Percentiles rank a stretch among this genome's conserved stretches.
Conservation (phyloP, 306 rosid species). For the Arachis hypogaea region DNA sequence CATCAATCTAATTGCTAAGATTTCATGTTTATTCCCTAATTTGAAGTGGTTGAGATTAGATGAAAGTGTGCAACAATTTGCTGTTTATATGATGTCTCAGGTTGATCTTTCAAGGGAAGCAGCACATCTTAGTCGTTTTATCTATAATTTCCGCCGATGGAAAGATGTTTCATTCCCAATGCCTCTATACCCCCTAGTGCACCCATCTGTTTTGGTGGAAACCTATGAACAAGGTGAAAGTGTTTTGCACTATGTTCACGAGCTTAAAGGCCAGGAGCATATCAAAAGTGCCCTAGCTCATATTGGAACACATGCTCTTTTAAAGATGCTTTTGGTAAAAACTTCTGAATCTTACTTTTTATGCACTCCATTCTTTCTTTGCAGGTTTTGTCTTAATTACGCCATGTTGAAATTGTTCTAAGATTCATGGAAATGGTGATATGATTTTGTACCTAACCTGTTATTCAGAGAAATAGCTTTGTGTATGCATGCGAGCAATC, state of each 20-base stretch:
- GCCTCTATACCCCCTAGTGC: constrained; percentile 81
- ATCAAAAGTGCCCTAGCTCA: constrained; percentile 74
- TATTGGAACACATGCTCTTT: constrained; percentile 76
- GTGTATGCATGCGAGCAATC: no score
- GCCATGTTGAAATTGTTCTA: constrained; percentile 18
- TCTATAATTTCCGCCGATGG: constrained; percentile 69
- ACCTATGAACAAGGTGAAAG: constrained; percentile 79
- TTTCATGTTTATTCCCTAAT: constrained; percentile 56
- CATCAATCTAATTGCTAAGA: constrained; percentile 59
- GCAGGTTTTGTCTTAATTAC: constrained; percentile 6
- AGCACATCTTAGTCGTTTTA: constrained; percentile 74
- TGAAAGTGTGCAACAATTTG: constrained; percentile 74
- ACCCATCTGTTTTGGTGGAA: constrained; percentile 83
- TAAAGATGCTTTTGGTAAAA: constrained; percentile 84
- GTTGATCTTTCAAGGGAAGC: constrained; percentile 90
- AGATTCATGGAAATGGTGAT: constrained; percentile 19
- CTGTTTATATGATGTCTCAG: constrained; percentile 77
- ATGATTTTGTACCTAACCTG: constrained; percentile 4
- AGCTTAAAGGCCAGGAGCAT: constrained; percentile 61
- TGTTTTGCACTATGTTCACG: constrained; percentile 67
- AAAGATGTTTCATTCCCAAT: constrained; percentile 80
- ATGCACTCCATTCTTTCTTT: constrained; percentile 16
- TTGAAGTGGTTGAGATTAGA: constrained; percentile 75
- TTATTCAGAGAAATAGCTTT: neutral
- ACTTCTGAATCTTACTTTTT: constrained; percentile 11